Evolutionary conservation across 345 rosid genomes (phyloP).

Genomic region (Punica granatum): DNA sequence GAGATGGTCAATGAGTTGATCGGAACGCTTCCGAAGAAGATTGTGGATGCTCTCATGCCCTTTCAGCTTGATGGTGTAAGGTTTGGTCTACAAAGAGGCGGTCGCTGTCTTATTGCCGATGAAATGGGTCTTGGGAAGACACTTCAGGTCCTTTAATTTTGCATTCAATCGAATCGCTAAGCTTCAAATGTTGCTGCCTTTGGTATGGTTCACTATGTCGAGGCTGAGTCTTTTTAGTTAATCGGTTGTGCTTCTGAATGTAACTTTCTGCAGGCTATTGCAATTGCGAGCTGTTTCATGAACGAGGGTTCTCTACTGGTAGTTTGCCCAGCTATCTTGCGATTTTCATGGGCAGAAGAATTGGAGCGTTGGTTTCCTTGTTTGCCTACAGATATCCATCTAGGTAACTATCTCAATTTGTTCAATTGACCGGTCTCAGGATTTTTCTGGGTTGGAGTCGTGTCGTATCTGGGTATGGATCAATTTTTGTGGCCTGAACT

Average conservation of each 20-base stretch:
- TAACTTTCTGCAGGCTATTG: slow-evolving; percentile 52
- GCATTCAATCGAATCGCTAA: not conserved
- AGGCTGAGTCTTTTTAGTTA: not conserved
- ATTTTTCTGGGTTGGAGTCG: not conserved
- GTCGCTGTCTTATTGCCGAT: slow-evolving; percentile 91
- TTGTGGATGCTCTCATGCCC: slow-evolving; percentile 60
- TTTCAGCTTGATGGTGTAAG: slow-evolving; percentile 83
- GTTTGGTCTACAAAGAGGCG: slow-evolving; percentile 80
- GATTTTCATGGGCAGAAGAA: slow-evolving; percentile 93
- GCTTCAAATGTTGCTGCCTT: not conserved
- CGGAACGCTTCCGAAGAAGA: slow-evolving; percentile 46
- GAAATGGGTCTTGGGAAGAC: slow-evolving; percentile 99
- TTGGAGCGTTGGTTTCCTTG: slow-evolving; percentile 95
- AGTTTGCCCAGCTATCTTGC: slow-evolving; percentile 92
- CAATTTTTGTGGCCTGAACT: not conserved
- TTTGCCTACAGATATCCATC: slow-evolving; percentile 87
- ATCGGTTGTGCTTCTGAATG: not conserved
- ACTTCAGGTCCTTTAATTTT: slow-evolving; percentile 47
- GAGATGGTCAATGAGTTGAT: slow-evolving; percentile 57
- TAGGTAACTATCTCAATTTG: slow-evolving; percentile 37
- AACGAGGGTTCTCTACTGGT: slow-evolving; percentile 73
- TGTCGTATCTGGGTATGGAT: not conserved
- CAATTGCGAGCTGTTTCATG: slow-evolving; percentile 83
- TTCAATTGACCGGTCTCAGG: not conserved
- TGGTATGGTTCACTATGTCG: not conserved